Conservation (phyloP, 352 stramenopile species). For the Globisporangium irregulare region DNA sequence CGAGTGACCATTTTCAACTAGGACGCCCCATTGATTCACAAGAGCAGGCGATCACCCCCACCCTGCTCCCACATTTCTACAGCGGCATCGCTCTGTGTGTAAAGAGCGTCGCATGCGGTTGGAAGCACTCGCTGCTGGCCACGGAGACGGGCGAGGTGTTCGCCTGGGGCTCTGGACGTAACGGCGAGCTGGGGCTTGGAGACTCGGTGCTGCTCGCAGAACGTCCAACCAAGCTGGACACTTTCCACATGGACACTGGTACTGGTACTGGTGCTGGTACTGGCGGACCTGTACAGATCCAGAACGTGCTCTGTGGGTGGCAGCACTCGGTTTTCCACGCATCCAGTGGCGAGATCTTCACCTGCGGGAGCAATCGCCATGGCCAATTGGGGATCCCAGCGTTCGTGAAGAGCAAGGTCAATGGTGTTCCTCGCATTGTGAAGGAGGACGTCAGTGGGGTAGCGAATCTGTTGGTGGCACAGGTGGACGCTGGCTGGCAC, state of each 20-base stretch:
- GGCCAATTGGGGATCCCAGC: constrained; percentile 52
- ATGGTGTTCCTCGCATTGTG: constrained; percentile 27
- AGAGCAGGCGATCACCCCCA: neutral
- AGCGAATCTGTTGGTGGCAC: constrained; percentile 19
- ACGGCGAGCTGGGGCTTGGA: constrained; percentile 73
- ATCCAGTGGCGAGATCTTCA: constrained; percentile 32
- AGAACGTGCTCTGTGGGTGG: constrained; percentile 65
- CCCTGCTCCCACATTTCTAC: neutral
- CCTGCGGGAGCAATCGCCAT: constrained; percentile 76
- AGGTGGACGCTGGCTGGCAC: constrained; percentile 75
- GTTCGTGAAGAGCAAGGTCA: constrained; percentile 16
- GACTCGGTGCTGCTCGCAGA: constrained; percentile 17
- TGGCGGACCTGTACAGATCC: neutral
- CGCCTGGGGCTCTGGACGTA: constrained; percentile 66
- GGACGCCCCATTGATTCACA: constrained; percentile 22
- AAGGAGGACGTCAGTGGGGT: neutral
- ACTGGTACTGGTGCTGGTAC: neutral
- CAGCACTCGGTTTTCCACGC: constrained; percentile 72
- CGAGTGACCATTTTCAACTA: constrained; percentile 47
- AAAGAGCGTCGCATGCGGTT: constrained; percentile 68
- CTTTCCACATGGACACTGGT: constrained; percentile 10
- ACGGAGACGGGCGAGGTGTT: constrained; percentile 46
- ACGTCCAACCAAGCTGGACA: constrained; percentile 25
- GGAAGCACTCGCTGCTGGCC: constrained; percentile 76
- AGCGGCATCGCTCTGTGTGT: constrained; percentile 23